Conservation (phyloP, 257 asterid species). For the Cynanchum wilfordii region DNA sequence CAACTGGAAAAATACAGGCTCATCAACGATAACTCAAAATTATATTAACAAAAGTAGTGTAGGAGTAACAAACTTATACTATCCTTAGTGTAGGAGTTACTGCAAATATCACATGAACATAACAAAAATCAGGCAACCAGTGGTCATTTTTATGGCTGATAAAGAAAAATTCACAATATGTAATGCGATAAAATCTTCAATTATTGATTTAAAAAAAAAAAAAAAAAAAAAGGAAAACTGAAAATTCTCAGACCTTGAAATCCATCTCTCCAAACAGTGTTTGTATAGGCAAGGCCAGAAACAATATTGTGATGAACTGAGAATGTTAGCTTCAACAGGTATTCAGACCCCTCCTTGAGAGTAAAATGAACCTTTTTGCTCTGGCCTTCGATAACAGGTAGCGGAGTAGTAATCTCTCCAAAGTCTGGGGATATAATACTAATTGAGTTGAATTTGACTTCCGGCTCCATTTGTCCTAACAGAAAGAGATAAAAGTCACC, state of each 20-base stretch:
- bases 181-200: neutral
- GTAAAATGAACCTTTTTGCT: constrained; percentile 43
- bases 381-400: constrained; percentile 44
- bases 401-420: constrained; percentile 60
- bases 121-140: neutral
- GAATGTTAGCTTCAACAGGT: constrained; percentile 57
- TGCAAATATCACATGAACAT: neutral
- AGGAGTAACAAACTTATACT: neutral
- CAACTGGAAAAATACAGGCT: constrained; percentile 38
- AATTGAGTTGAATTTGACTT: constrained; percentile 61
- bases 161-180: neutral
- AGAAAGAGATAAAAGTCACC: constrained; percentile 3
- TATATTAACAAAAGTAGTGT: neutral
- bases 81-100: neutral
- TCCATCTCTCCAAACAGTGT: constrained; percentile 66
- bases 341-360: constrained; percentile 62
- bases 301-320: constrained; percentile 76
- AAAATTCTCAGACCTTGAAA: constrained; percentile 47
- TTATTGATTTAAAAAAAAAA: neutral
- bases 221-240: neutral
- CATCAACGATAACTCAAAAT: constrained; percentile 2
- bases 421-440: constrained; percentile 58
- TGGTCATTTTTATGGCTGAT: neutral
- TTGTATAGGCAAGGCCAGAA: constrained; percentile 68
- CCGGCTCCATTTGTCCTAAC: constrained; percentile 65